Percentiles rank a stretch among this genome's conserved stretches.
Conservation (phyloP, 75 land plant species). For the Pinus albicaulis region DNA sequence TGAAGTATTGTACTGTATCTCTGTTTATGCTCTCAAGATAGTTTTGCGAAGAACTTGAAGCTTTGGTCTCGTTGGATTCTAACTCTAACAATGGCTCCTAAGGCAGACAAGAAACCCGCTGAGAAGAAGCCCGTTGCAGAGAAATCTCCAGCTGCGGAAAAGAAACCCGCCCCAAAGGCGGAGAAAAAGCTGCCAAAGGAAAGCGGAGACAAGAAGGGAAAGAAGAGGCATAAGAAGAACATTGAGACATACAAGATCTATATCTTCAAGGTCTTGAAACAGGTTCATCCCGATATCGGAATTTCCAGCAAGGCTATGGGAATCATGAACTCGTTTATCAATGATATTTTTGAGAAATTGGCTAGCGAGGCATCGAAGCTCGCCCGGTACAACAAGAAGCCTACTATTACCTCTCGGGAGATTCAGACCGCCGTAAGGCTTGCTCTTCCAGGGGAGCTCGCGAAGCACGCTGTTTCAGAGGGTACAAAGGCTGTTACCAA, state of each 20-base stretch:
- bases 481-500: slow-evolving; percentile 64
- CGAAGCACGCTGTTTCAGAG: slow-evolving; percentile 67
- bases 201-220: slow-evolving; percentile 10
- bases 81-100: too few relatives aligned
- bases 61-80: too few relatives aligned
- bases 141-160: not conserved
- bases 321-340: slow-evolving; percentile 55
- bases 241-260: slow-evolving; percentile 42
- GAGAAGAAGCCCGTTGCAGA: not conserved
- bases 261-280: slow-evolving; percentile 54
- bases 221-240: not conserved
- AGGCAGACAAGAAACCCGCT: not conserved
- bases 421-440: slow-evolving; percentile 61
- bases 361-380: slow-evolving; percentile 60
- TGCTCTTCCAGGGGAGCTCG: slow-evolving; percentile 71
- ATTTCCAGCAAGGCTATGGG: slow-evolving; percentile 71
- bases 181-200: not conserved
- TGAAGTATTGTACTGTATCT: too few relatives aligned
- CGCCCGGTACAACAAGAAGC: slow-evolving; percentile 34
- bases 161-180: not conserved
- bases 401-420: slow-evolving; percentile 67
- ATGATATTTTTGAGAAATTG: slow-evolving; percentile 75
- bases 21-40: too few relatives aligned
- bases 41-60: too few relatives aligned
- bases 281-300: slow-evolving; percentile 73